Evolutionary conservation across 2,329 filamentous ascomycete species (phyloP).

Genomic region (Cladorrhinum sp.): DNA sequence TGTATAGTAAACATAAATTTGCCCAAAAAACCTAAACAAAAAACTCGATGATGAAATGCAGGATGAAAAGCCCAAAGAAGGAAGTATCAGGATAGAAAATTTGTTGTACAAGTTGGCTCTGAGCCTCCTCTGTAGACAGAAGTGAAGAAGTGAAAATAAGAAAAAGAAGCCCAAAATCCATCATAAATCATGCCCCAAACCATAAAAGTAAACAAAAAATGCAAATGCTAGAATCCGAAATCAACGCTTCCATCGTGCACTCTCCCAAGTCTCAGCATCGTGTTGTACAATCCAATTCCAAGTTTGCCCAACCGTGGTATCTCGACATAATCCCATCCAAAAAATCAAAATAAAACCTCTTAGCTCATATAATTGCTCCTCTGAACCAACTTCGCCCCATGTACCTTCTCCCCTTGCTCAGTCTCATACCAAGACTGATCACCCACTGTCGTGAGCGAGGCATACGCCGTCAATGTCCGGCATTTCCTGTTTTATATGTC

Average conservation of each 20-base stretch:
- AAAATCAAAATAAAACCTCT: slow-evolving; percentile 15
- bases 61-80: background rate
- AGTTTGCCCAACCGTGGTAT: background rate
- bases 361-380: slow-evolving; percentile 41
- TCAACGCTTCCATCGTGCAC: background rate
- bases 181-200: background rate
- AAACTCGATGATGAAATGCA: background rate
- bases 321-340: too few species aligned
- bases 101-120: background rate
- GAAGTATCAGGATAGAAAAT: slow-evolving; percentile 1
- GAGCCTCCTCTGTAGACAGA: background rate
- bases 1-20: background rate
- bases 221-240: background rate
- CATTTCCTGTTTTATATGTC: slow-evolving; percentile 37
- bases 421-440: slow-evolving; percentile 43
- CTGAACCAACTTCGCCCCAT: slow-evolving; percentile 41
- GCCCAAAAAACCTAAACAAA: background rate
- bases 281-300: background rate
- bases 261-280: background rate
- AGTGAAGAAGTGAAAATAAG: background rate
- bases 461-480: slow-evolving; percentile 43
- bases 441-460: slow-evolving; percentile 46
- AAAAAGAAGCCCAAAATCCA: background rate
- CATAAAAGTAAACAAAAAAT: background rate
- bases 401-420: slow-evolving; percentile 42